These are phyloP conservation scores for Polygonum maritimum DNA, from an alignment of 148 eudicot species.

Conservation along the genomic window DNA sequence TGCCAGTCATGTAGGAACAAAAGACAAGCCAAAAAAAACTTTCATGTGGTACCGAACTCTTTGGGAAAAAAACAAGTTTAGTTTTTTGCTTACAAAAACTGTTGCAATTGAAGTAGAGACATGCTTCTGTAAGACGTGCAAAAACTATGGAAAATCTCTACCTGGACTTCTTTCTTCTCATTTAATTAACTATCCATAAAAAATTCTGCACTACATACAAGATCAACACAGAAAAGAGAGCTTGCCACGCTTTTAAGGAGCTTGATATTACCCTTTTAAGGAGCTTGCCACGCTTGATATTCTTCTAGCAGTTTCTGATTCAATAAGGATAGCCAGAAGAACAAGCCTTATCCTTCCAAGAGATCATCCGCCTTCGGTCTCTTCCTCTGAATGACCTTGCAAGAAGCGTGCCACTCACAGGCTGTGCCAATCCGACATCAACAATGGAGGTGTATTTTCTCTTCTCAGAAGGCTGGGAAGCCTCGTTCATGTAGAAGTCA, in stretches of 20 bases:
- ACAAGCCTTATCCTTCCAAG: conserved; percentile 73
- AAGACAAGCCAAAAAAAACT: too few relatives aligned
- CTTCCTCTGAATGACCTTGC: conserved; percentile 79
- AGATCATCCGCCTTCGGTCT: conserved; percentile 76
- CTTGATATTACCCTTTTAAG: background rate
- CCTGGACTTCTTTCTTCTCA: background rate
- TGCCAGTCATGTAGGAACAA: too few relatives aligned
- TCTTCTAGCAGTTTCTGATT: background rate
- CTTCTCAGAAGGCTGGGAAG: conserved; percentile 31
- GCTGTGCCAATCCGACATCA: conserved; percentile 71
- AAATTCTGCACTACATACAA: too few relatives aligned
- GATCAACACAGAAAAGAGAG: background rate
- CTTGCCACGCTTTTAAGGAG: background rate
- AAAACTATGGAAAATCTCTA: background rate
- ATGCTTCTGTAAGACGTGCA: background rate
- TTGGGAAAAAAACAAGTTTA: background rate
- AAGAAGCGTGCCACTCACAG: conserved; percentile 50
- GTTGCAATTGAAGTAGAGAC: background rate
- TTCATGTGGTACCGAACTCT: too few relatives aligned
- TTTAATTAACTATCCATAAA: background rate
- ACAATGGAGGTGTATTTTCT: conserved; percentile 39
- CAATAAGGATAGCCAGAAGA: conserved; percentile 58
- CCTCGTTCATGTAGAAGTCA: conserved; percentile 63
- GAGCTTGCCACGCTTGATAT: background rate
- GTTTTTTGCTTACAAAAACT: background rate